A percentile compares a stretch with the other conserved stretches of the same genome.
Conservation (phyloP, 768 basidiomycete species). For the Sporobolomyces roseus region DNA sequence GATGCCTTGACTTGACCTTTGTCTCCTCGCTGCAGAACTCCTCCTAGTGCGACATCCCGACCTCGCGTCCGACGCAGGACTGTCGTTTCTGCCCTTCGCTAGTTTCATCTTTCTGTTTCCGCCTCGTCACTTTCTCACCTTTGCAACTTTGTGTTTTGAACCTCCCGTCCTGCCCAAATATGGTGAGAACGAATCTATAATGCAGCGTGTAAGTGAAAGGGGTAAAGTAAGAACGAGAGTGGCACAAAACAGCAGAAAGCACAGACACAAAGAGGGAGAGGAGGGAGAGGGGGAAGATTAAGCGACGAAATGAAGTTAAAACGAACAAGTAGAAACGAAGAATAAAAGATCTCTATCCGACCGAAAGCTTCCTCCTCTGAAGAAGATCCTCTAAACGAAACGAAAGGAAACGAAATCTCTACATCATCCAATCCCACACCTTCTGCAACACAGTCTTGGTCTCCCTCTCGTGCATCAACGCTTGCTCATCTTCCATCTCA, state of each 20-base stretch:
- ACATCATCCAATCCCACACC: constrained; percentile 75
- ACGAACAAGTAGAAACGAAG: not conserved
- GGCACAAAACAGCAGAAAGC: constrained; percentile 2
- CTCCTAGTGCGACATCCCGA: not conserved
- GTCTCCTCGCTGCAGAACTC: not conserved
- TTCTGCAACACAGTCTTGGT: constrained; percentile 66
- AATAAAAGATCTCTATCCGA: not conserved
- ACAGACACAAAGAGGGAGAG: not conserved
- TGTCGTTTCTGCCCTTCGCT: constrained; percentile 12
- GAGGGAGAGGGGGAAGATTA: too few species aligned
- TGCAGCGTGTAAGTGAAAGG: not conserved
- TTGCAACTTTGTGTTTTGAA: too few species aligned
- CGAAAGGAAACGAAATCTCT: constrained; percentile 11
- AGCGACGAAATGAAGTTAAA: too few species aligned
- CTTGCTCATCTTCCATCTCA: constrained; percentile 58
- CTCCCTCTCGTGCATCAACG: constrained; percentile 46
- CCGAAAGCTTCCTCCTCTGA: too few species aligned
- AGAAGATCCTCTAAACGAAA: too few species aligned
- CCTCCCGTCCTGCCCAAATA: too few species aligned
- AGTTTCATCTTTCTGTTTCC: not conserved
- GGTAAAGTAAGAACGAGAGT: not conserved
- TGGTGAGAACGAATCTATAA: not conserved
- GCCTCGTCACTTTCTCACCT: too few species aligned
- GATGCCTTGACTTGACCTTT: not conserved
- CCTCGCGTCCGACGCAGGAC: constrained; percentile 15